phyloP scores from a whole-genome alignment of 768 basidiomycete species.

The Hebeloma cylindrosporum region DNA sequence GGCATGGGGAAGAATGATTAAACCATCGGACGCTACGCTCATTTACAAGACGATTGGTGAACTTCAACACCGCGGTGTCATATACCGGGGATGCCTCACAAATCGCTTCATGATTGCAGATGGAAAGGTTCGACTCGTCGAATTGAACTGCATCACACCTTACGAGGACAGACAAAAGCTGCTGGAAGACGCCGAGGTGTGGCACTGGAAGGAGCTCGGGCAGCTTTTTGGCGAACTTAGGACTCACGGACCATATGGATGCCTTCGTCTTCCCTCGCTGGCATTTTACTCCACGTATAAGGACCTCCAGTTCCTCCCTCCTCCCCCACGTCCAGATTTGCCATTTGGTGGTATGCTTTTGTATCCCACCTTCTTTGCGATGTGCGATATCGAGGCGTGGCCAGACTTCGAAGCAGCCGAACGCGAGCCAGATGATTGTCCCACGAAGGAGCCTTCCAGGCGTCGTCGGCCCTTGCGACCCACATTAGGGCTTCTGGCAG shows the following conservation, averaged over 20 bases:
- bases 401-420: no score
- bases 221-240: conserved; percentile 27
- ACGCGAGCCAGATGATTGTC: no score
- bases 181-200: conserved; percentile 22
- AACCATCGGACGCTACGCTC: conserved; percentile 27
- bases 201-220: conserved; percentile 30
- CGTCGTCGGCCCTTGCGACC: no score
- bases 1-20: conserved; percentile 31
- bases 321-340: conserved; percentile 9
- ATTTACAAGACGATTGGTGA: conserved; percentile 33
- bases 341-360: conserved; percentile 15
- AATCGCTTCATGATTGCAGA: conserved; percentile 33
- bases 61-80: conserved; percentile 27
- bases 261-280: conserved; percentile 5
- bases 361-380: conserved; percentile 13
- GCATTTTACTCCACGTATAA: no score
- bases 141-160: conserved; percentile 20
- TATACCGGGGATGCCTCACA: conserved; percentile 22
- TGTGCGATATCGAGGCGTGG: conserved; percentile 10
- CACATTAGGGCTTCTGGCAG: no score
- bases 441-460: no score
- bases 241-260: conserved; percentile 13
- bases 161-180: conserved; percentile 17
- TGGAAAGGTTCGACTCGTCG: conserved; percentile 36
- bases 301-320: background rate